phyloP scores from a whole-genome alignment of 140 eudicot genomes.

The Erigeron philadelphicus region DNA sequence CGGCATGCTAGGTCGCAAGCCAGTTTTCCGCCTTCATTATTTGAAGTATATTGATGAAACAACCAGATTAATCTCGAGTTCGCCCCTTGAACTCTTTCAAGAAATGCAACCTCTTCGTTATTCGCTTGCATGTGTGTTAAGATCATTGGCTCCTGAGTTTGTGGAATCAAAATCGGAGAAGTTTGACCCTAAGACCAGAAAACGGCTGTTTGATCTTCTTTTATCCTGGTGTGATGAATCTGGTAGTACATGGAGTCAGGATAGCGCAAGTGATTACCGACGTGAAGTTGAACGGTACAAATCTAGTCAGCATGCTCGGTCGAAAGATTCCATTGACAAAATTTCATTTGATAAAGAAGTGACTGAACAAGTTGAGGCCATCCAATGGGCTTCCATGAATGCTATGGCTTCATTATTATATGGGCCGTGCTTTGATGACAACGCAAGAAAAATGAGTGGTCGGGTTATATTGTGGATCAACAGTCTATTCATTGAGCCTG shows the following conservation, averaged over 20 bases:
- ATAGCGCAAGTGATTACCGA: constrained; percentile 79
- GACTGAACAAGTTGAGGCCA: constrained; percentile 93
- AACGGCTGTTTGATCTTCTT: constrained; percentile 88
- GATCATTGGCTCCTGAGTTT: constrained; percentile 94
- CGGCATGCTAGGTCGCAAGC: constrained; percentile 90
- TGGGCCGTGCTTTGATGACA: constrained; percentile 99
- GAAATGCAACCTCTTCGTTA: constrained; percentile 95
- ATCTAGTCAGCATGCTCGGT: constrained; percentile 80
- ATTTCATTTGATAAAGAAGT: constrained; percentile 88
- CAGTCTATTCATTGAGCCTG: constrained; percentile 88
- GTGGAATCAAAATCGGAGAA: constrained; percentile 94
- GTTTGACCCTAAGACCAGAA: constrained; percentile 79
- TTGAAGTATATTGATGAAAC: constrained; percentile 89
- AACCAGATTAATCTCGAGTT: constrained; percentile 56
- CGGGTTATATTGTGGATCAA: constrained; percentile 96
- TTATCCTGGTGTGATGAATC: constrained; percentile 95
- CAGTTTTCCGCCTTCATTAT: constrained; percentile 92
- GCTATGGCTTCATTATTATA: constrained; percentile 96
- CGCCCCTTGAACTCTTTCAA: constrained; percentile 69
- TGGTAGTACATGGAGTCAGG: constrained; percentile 85
- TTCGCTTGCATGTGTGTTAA: constrained; percentile 85
- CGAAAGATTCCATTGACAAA: constrained; percentile 88
- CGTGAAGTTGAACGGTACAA: constrained; percentile 96
- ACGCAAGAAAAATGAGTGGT: constrained; percentile 97
- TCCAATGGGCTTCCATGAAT: constrained; percentile 98